These are phyloP conservation scores for Elongisporangium anandrum DNA, from an alignment of 352 stramenopile species.

Conservation along the genomic window DNA sequence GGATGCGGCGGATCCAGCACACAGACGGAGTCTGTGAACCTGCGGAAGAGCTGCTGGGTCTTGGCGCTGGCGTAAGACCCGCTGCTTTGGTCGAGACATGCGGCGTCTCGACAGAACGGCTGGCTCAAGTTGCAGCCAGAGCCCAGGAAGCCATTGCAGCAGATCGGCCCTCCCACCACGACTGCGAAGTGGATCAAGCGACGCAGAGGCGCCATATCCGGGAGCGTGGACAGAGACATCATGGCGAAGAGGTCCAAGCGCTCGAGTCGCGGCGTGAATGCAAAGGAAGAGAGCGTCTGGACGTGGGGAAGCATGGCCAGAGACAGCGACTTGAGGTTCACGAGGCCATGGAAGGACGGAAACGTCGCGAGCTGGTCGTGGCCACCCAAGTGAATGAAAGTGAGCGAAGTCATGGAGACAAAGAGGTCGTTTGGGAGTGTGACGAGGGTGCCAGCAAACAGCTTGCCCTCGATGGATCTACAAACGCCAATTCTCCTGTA, in stretches of 20 bases:
- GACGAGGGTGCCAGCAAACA: background rate
- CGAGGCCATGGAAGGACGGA: conserved; percentile 12
- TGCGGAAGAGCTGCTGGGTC: background rate
- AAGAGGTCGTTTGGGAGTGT: conserved; percentile 16
- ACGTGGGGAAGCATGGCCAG: conserved; percentile 17
- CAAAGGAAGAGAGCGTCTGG: conserved; percentile 11
- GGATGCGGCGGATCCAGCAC: background rate
- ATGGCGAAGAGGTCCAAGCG: conserved; percentile 8
- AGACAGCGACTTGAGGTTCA: conserved; percentile 11
- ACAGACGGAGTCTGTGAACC: background rate
- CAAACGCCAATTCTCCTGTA: background rate
- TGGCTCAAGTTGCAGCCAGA: conserved; percentile 18
- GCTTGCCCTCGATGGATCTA: background rate
- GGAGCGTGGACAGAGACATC: conserved; percentile 7
- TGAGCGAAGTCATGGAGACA: conserved; percentile 14
- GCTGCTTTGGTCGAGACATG: background rate
- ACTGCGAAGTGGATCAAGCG: conserved; percentile 13
- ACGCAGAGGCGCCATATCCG: conserved; percentile 12
- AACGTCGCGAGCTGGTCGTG: conserved; percentile 7
- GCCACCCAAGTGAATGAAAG: conserved; percentile 9
- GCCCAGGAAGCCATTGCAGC: conserved; percentile 31
- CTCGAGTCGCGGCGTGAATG: background rate
- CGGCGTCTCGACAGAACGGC: conserved; percentile 8
- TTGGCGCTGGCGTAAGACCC: background rate
- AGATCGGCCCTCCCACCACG: conserved; percentile 6